Base-by-base conservation (phyloP, 169 alveolate genomes). In the Plasmodium gallinaceum region DNA sequence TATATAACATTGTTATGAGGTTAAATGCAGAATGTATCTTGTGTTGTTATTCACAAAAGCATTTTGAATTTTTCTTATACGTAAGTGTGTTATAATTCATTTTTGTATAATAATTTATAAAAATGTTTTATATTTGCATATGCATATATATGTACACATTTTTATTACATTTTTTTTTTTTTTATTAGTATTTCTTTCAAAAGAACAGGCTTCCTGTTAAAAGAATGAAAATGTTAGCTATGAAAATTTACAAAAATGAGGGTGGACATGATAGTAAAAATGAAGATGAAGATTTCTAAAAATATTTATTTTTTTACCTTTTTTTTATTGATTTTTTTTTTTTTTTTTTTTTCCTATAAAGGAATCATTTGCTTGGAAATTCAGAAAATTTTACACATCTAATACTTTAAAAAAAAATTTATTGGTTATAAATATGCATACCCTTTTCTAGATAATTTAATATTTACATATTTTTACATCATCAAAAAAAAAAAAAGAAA, bases 1-100 rank as follows among this genome's bases (percentile, higher is more conserved):
- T 83, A 61, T 60, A 83, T 85, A 83, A 83, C 74, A 51, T 58
- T 43, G 91, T 83, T 22, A 69, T 83, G 86, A 71, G 91, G 42
- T 62, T 83, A 46, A 60, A 83, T 69, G 91, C 74, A 26, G 91
- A 83, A 61, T 69, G 74, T n/a, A 69, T 83, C 26, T 57, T 83
- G 71, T 52, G 86, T 69, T 83, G 91, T 65, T 83, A 83, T 52
- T 83, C 86, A 24, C 10, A 61, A 61, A 83, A 83, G 48, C 91
- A 70, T 58, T 57, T 83, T 45, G 86, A 70, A 69, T 83, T 58
- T 43, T 70, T 83, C 78, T 43, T 78, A 78, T 64, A 78, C 78
- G 89, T 78, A 78, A 78, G 89, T 65, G 18, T 43, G 20, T 26
- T 46, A 48, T 48, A 65, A 18, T 60, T n/a, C n/a, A 22, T 57